Percentiles rank a stretch among this genome's conserved stretches.
These are phyloP conservation scores for Peronosclerospora sorghi DNA, from an alignment of 352 stramenopile genomes.

Conservation along the genomic window DNA sequence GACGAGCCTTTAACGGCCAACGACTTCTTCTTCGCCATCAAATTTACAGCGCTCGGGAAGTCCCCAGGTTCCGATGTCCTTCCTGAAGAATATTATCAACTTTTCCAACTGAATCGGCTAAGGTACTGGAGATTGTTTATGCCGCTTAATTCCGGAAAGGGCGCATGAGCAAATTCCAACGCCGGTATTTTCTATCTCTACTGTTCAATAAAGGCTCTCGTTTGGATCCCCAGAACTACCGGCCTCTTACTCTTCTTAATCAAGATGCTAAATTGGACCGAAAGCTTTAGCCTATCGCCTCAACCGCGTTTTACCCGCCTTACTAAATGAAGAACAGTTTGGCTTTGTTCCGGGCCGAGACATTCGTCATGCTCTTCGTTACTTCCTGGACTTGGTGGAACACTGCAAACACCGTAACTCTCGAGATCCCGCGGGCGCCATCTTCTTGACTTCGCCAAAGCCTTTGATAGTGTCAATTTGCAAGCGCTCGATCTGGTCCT, in stretches of 20 bases:
- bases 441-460: slow-evolving; percentile 2
- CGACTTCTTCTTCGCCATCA: too few species aligned
- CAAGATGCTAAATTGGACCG: neutral
- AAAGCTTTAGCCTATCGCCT: neutral
- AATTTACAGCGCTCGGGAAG: neutral
- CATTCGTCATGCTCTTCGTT: neutral
- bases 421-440: neutral
- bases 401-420: neutral
- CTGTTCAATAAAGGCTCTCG: neutral
- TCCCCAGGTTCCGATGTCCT: neutral
- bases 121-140: too few species aligned
- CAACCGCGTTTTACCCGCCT: neutral
- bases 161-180: neutral
- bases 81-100: neutral
- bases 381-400: neutral
- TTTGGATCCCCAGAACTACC: neutral
- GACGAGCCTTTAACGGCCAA: too few species aligned
- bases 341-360: neutral
- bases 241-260: neutral
- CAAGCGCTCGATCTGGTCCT: neutral
- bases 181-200: neutral
- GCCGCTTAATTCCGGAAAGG: too few species aligned
- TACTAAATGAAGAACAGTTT: neutral
- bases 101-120: neutral
- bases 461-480: slow-evolving; percentile 5